phyloP scores from a whole-genome alignment of 2,329 filamentous ascomycete genomes.

The Pseudocercospora eumusae region DNA sequence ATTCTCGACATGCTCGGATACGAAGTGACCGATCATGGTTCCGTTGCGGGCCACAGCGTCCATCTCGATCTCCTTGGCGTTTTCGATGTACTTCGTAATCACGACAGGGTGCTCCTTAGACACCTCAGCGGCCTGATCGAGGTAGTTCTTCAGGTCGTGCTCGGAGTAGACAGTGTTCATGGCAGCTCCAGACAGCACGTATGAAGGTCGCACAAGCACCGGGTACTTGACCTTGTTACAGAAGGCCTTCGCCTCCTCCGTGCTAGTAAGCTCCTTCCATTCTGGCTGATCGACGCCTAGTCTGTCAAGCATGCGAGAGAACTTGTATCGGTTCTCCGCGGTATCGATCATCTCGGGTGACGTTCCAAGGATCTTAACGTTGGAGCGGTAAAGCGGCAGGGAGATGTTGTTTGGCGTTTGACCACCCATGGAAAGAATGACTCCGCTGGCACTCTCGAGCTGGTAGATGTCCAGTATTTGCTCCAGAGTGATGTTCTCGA shows the following conservation, averaged over 20 bases:
- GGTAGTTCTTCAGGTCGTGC: constrained; percentile 83
- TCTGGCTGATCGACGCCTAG: constrained; percentile 94
- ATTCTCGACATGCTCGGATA: constrained; percentile 98
- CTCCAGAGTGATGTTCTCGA: constrained; percentile 65
- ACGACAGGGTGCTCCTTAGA: constrained; percentile 95
- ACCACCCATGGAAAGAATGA: constrained; percentile 93
- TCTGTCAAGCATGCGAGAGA: constrained; percentile 94
- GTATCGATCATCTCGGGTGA: constrained; percentile 99
- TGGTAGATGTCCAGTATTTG: constrained; percentile 73
- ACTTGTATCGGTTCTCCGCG: constrained; percentile 97
- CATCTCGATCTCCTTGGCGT: constrained; percentile 99
- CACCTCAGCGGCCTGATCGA: constrained; percentile 88
- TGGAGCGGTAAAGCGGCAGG: constrained; percentile 79
- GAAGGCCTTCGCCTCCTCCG: constrained; percentile 84
- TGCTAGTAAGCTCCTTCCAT: constrained; percentile 97
- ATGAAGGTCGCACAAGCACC: constrained; percentile 91
- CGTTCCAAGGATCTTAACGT: constrained; percentile 90
- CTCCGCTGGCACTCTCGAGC: constrained; percentile 75
- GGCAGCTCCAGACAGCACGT: constrained; percentile 92
- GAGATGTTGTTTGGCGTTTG: constrained; percentile 99
- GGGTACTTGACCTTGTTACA: constrained; percentile 88
- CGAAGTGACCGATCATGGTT: constrained; percentile 88
- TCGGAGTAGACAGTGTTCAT: constrained; percentile 99
- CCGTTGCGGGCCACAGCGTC: constrained; percentile 92
- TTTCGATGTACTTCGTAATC: constrained; percentile 99